These are phyloP conservation scores for Zygosaccharomyces pseudorouxii DNA, from an alignment of 805 yeast species.

Conservation along the genomic window DNA sequence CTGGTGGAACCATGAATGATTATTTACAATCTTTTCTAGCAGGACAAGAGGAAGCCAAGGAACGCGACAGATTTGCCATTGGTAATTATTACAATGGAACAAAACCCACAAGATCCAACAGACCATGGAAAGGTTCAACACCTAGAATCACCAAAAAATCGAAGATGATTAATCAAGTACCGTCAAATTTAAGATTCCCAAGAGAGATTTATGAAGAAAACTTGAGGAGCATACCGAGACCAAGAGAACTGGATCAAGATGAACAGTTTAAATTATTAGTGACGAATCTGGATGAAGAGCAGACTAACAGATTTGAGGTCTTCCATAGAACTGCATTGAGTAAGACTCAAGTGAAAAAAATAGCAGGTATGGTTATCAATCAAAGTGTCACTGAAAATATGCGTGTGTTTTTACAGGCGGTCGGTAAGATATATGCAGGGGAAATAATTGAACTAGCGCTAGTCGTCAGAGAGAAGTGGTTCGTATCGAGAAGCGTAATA, in stretches of 20 bases:
- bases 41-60: conserved; percentile 1
- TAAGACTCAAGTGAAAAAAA: conserved; percentile 70
- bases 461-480: conserved; percentile 57
- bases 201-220: conserved; percentile 26
- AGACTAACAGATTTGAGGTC: conserved; percentile 81
- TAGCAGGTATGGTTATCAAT: conserved; percentile 72
- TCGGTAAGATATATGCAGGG: conserved; percentile 85
- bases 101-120: not conserved
- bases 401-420: conserved; percentile 77
- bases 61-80: not conserved
- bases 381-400: conserved; percentile 77
- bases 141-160: conserved; percentile 4
- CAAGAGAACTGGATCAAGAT: conserved; percentile 42
- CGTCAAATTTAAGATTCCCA: conserved; percentile 24
- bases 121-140: not conserved
- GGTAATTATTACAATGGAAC: not conserved
- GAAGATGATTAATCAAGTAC: conserved; percentile 24
- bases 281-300: conserved; percentile 71
- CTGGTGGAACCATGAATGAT: conserved; percentile 32
- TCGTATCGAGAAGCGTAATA: conserved; percentile 39
- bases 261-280: conserved; percentile 60
- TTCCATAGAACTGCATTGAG: conserved; percentile 74
- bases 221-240: conserved; percentile 12
- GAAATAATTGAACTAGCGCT: conserved; percentile 81
- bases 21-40: conserved; percentile 12